phyloP scores from a whole-genome alignment of 2,329 filamentous ascomycete genomes.

The Aspergillus tanneri region DNA sequence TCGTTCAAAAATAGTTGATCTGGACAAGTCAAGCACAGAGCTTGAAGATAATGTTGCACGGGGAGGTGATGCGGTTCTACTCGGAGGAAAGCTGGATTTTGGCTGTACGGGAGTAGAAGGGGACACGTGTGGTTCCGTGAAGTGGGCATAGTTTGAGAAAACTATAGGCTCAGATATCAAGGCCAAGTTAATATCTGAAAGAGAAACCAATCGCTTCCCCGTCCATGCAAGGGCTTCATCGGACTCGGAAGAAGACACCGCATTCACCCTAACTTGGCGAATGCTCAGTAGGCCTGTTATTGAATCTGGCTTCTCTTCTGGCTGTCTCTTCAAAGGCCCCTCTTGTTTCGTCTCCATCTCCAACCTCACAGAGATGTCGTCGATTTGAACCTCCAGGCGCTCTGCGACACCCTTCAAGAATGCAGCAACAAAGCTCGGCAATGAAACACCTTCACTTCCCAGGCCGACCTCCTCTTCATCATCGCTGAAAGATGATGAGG shows the following conservation, averaged over 20 bases:
- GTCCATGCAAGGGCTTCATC: slow-evolving; percentile 28
- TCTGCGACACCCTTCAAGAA: slow-evolving; percentile 60
- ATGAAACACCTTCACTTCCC: slow-evolving; percentile 54
- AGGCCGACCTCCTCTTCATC: slow-evolving; percentile 52
- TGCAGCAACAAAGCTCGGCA: slow-evolving; percentile 60
- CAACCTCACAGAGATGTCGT: slow-evolving; percentile 53
- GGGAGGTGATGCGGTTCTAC: slow-evolving; percentile 26
- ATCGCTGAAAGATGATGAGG: slow-evolving; percentile 47
- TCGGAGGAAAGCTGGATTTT: slow-evolving; percentile 31
- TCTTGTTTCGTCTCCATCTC: slow-evolving; percentile 49
- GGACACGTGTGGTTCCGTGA: slow-evolving; percentile 33
- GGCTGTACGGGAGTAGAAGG: slow-evolving; percentile 36
- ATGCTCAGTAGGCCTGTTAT: slow-evolving; percentile 38
- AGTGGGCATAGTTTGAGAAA: slow-evolving; percentile 48
- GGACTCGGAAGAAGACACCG: slow-evolving; percentile 23
- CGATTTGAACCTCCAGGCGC: slow-evolving; percentile 55
- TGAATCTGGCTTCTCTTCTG: slow-evolving; percentile 38
- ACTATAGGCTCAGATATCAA: slow-evolving; percentile 50
- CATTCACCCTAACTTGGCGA: slow-evolving; percentile 36
- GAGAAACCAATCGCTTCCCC: slow-evolving; percentile 46
- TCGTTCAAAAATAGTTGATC: slow-evolving; percentile 40
- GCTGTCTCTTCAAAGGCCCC: slow-evolving; percentile 33
- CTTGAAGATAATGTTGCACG: slow-evolving; percentile 26
- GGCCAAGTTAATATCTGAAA: slow-evolving; percentile 47
- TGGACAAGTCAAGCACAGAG: slow-evolving; percentile 34